Evolutionary conservation across 768 basidiomycete species (phyloP), one percentile per base, ranked within the genome.

Genomic region (Pleurotus ostreatus): DNA sequence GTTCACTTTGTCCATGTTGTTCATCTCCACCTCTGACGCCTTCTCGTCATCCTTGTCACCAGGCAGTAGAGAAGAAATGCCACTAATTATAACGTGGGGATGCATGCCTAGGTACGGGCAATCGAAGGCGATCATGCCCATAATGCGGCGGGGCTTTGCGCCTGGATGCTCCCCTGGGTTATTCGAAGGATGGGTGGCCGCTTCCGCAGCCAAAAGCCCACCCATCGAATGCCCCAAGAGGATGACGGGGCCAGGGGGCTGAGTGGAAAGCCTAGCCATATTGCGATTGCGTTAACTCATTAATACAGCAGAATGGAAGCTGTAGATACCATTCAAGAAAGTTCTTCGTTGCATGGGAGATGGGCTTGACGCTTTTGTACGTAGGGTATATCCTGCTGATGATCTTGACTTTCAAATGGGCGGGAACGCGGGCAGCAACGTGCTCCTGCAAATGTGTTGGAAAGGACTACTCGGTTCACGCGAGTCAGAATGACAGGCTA

Each of bases 61-160:
- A 0, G 76, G 73, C n/a, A 83, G 68, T 5, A 84, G 65, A 2
- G 80, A 82, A 4, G 80, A 79, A 39, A 84, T 74, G 1, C 83
- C 83, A 55, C 71, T 79, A 58, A 82, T 66, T 11, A 83, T 77
- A 43, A 84, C 82, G 58, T 83, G 83, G 0, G 83, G 83, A 58
- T 84, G 83, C 80, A 84, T 80, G 4, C 82, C 82, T 9, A 84
- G 74, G 58, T 75, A 83, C 12, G 83, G 83, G 0, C 77, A 79
- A 63, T 84, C 83, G 60, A 82, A 83, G 5, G 81, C 81, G n/a
- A 84, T 60, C 15, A 84, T 63, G 15, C 79, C 83, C 2, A 82
- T 60, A 40, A 83, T 80, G 4, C 80, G 76, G 34, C 67, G 71
- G 0, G 75, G 71, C 56, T 67, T 71, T 2, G 66, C 61, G 15